Conservation (phyloP, 2,329 filamentous ascomycete genomes). For the Aspergillus unguis region DNA sequence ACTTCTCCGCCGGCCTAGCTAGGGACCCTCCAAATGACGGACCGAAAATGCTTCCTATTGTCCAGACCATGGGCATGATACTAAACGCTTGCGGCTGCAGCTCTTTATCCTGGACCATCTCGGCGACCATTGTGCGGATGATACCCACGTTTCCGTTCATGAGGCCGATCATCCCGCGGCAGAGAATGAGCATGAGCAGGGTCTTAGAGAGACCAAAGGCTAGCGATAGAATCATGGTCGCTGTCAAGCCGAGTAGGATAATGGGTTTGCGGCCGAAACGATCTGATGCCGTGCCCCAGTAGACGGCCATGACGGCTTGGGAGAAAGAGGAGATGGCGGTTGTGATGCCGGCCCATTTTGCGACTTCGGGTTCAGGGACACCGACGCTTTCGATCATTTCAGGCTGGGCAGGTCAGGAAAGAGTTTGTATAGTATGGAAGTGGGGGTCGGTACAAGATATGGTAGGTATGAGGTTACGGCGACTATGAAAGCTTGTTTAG, state of each 20-base stretch:
- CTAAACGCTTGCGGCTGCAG: slow-evolving; percentile 87
- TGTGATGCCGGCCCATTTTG: slow-evolving; percentile 75
- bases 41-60: slow-evolving; percentile 80
- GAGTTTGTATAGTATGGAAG: not conserved
- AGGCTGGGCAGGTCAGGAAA: slow-evolving; percentile 41
- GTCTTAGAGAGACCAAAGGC: slow-evolving; percentile 80
- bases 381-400: slow-evolving; percentile 83
- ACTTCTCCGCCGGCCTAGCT: slow-evolving; percentile 72
- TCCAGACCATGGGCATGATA: slow-evolving; percentile 90
- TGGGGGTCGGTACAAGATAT: slow-evolving; percentile 41
- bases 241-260: slow-evolving; percentile 69
- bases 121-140: slow-evolving; percentile 85
- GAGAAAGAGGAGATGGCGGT: slow-evolving; percentile 69
- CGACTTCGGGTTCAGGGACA: slow-evolving; percentile 63
- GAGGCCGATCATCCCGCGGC: slow-evolving; percentile 74
- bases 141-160: slow-evolving; percentile 95
- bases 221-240: slow-evolving; percentile 77
- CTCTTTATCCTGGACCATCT: slow-evolving; percentile 83
- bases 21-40: slow-evolving; percentile 84
- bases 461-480: slow-evolving; percentile 69
- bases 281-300: slow-evolving; percentile 77
- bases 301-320: slow-evolving; percentile 68
- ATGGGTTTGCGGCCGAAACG: slow-evolving; percentile 75
- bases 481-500: slow-evolving; percentile 23
- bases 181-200: slow-evolving; percentile 72